Conservation (phyloP, 2,329 filamentous ascomycete genomes). For the Diaporthe ilicicola region DNA sequence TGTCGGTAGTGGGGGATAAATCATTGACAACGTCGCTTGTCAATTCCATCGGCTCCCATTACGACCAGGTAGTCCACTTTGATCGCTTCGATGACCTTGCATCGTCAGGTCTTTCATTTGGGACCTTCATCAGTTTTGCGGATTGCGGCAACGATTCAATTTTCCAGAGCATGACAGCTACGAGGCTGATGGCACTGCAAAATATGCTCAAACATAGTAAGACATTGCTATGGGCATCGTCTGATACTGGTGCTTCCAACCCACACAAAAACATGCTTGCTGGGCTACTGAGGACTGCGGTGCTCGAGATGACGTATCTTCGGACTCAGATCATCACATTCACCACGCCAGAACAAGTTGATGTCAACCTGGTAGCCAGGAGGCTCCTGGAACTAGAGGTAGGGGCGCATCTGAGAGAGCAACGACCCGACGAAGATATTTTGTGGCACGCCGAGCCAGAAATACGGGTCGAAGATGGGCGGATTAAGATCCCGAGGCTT, state of each 20-base stretch:
- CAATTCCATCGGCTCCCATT: neutral
- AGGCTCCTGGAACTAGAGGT: neutral
- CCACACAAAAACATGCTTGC: neutral
- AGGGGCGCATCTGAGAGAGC: neutral
- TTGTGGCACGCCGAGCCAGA: neutral
- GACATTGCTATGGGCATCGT: neutral
- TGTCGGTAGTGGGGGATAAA: neutral
- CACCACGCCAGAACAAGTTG: neutral
- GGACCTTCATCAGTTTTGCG: neutral
- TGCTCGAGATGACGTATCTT: neutral
- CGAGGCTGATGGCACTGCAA: neutral
- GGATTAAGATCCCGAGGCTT: neutral
- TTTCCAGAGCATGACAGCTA: neutral
- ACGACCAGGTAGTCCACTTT: neutral
- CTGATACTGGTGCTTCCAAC: neutral
- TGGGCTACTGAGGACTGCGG: neutral
- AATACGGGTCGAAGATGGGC: neutral
- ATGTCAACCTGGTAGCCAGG: neutral
- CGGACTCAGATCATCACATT: neutral
- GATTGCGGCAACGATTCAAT: neutral
- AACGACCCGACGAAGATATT: neutral
- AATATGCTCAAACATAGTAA: neutral
- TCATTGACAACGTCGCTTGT: neutral
- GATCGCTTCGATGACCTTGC: neutral
- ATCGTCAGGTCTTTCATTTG: neutral